Percentiles rank a stretch among this genome's conserved stretches.
These are phyloP conservation scores for Monosporascus sp. DNA, from an alignment of 2,329 filamentous ascomycete genomes.

Conservation along the genomic window DNA sequence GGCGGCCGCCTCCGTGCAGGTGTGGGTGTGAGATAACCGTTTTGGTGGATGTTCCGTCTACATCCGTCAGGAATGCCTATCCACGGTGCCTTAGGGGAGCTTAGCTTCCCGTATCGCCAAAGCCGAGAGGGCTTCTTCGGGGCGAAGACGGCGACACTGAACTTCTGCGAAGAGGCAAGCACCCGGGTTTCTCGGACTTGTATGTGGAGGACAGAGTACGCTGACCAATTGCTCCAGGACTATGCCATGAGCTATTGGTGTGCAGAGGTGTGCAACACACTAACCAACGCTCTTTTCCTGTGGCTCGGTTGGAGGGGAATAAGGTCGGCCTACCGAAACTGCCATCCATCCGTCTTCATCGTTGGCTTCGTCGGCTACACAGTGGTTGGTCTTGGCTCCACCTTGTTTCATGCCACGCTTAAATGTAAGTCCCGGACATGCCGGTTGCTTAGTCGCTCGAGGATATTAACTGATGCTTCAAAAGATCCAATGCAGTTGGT, in stretches of 20 bases:
- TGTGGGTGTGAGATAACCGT: too few relatives aligned
- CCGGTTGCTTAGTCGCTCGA: neutral
- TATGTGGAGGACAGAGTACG: neutral
- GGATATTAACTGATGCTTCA: slow-evolving; percentile 2
- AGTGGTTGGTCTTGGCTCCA: slow-evolving; percentile 49
- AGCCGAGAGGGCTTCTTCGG: slow-evolving; percentile 56
- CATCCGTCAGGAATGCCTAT: slow-evolving; percentile 9
- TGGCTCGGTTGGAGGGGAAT: slow-evolving; percentile 73
- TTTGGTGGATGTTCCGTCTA: neutral
- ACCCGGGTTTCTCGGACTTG: neutral
- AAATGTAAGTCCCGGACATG: slow-evolving; percentile 40
- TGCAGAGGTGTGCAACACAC: slow-evolving; percentile 73
- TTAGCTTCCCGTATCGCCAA: slow-evolving; percentile 27
- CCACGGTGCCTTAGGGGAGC: slow-evolving; percentile 10
- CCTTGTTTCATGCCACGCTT: slow-evolving; percentile 52
- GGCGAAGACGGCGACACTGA: slow-evolving; percentile 66
- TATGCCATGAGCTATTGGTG: slow-evolving; percentile 71
- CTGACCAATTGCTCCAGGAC: slow-evolving; percentile 27
- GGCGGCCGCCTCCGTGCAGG: too few relatives aligned
- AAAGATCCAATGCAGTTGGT: slow-evolving; percentile 56
- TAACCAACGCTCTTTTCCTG: slow-evolving; percentile 80
- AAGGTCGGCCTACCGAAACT: slow-evolving; percentile 64
- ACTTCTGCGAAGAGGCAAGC: slow-evolving; percentile 74
- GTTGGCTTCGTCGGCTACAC: slow-evolving; percentile 54
- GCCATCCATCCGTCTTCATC: slow-evolving; percentile 71